Conservation (phyloP, 441 rosid genomes). For the Kokia cookei region DNA sequence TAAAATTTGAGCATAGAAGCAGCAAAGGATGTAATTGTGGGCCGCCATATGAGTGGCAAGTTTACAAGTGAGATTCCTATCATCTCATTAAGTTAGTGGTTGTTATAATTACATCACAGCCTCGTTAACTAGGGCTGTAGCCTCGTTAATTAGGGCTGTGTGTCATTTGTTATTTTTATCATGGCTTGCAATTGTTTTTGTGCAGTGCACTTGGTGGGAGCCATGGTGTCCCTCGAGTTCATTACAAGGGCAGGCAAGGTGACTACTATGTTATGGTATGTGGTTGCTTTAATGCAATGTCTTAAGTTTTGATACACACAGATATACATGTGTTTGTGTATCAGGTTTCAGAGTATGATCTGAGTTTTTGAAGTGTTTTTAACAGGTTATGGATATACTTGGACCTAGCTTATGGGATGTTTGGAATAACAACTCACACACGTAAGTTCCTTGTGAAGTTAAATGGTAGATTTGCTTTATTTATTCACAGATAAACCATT, state of each 20-base stretch:
- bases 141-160: not conserved
- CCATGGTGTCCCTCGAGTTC: conserved; percentile 91
- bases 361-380: not conserved
- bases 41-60: conserved; percentile 97
- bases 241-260: conserved; percentile 86
- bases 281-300: not conserved
- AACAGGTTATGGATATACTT: conserved; percentile 91
- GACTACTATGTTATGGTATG: conserved; percentile 93
- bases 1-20: conserved; percentile 86
- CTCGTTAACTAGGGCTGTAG: not conserved
- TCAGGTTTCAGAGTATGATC: not conserved
- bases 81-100: not conserved
- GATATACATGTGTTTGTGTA: not conserved
- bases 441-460: conserved; percentile 37
- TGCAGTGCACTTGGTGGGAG: conserved; percentile 84
- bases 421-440: conserved; percentile 34
- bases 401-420: conserved; percentile 64
- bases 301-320: not conserved
- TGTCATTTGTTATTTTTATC: not conserved
- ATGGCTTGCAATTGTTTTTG: conserved; percentile 14
- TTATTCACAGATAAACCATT: not conserved
- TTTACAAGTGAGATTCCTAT: conserved; percentile 61
- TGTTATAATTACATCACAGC: not conserved
- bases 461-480: not conserved
- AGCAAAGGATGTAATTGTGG: conserved; percentile 95